These are phyloP conservation scores for Podila epicladia DNA, from an alignment of 192 early-diverging fungal genomes.

Conservation along the genomic window DNA sequence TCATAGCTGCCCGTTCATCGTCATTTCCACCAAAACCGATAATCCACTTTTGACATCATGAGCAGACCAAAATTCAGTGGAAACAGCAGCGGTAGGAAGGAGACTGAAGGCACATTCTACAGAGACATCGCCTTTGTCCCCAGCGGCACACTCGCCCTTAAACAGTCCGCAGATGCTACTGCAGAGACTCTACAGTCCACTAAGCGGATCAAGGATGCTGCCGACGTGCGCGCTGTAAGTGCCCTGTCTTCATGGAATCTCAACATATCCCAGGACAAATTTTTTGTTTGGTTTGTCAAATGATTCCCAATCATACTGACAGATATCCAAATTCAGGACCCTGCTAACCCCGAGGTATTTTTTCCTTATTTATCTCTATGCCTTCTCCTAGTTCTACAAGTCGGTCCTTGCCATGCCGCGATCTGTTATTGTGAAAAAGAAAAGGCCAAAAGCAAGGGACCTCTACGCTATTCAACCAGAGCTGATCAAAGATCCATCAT, in stretches of 20 bases:
- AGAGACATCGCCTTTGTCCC: conserved; percentile 43
- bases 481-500: background rate
- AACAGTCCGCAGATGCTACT: background rate
- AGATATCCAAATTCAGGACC: background rate
- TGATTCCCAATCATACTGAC: background rate
- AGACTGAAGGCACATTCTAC: conserved; percentile 31
- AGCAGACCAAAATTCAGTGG: background rate
- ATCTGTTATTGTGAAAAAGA: background rate
- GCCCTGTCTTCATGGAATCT: too few relatives aligned
- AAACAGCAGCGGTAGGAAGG: conserved; percentile 1
- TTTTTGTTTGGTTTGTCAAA: too few relatives aligned
- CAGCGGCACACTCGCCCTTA: conserved; percentile 24
- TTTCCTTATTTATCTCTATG: background rate
- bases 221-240: conserved; percentile 30
- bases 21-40: background rate
- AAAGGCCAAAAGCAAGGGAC: background rate
- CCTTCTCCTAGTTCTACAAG: conserved; percentile 36
- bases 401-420: conserved; percentile 28
- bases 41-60: background rate
- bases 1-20: background rate
- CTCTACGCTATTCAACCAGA: background rate
- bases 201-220: conserved; percentile 9
- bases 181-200: background rate
- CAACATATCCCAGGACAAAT: too few relatives aligned
- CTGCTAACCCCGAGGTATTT: background rate